Evolutionary conservation across 179 eudicot species (phyloP), one percentile per base, ranked within the genome.

Genomic region (Drosera spatulata): DNA sequence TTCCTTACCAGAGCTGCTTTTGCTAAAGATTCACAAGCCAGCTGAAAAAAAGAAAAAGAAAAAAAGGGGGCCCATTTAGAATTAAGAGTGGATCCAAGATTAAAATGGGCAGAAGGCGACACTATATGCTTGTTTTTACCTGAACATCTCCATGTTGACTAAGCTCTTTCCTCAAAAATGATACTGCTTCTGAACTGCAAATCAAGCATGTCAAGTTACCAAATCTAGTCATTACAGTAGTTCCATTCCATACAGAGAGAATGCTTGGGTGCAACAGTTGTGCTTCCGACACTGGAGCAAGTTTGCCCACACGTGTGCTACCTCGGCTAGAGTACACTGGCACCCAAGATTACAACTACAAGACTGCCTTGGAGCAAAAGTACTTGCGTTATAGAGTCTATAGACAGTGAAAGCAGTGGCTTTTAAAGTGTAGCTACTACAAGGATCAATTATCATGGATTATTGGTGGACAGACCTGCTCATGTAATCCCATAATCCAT

Each of bases 401-500:
- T 22, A 22, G 33, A 22, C 33, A 22, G 33, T 22, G 33, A 22
- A 22, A 22, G 33, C 33, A 22, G 33, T 22, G 33, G 33, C 33
- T 22, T 22, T 22, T 22, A 22, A 22, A 22, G 33, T 22, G 33
- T 22, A 22, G 33, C 33, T 22, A 22, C 33, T 22, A 22, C 33
- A 22, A 22, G 33, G 33, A 22, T 22, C 33, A 22, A 22, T 22
- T 1, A 22, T 22, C 33, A 50, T 6, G 53, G 13, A 50, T 50
- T 14, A 50, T 50, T 12, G 13, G 53, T 50, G 4, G 13, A 4
- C 53, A 56, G 40, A 93, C 99, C 99, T 86, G 74, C 73, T 81
- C 22, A 93, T 71, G 69, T 93, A 89, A 79, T 93, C 99, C 99
- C 99, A 93, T 62, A 93, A 75, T 53, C 99, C 99, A 78, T 93